Conservation (phyloP, 345 rosid species). For the Eucalyptus victrix region DNA sequence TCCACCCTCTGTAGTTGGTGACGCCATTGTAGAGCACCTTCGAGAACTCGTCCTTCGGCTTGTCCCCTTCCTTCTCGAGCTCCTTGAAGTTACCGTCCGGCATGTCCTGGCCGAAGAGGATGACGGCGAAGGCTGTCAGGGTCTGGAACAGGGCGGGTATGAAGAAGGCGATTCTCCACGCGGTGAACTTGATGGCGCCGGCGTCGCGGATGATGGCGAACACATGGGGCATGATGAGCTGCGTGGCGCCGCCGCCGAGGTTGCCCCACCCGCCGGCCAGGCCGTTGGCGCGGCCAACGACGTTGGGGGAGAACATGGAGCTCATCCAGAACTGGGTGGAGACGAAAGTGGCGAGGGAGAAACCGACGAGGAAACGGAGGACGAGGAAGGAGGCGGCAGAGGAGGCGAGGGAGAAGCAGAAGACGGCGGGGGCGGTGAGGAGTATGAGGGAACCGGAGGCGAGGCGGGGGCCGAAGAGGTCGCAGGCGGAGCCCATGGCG, state of each 20-base stretch:
- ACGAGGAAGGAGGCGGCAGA: slow-evolving; percentile 64
- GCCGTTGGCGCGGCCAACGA: slow-evolving; percentile 78
- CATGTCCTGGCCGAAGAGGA: slow-evolving; percentile 71
- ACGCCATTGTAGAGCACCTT: slow-evolving; percentile 34
- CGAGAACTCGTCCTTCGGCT: slow-evolving; percentile 42
- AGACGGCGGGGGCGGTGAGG: slow-evolving; percentile 79
- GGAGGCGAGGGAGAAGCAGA: slow-evolving; percentile 41
- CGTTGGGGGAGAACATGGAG: slow-evolving; percentile 65
- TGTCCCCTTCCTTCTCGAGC: slow-evolving; percentile 59
- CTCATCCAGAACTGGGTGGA: slow-evolving; percentile 99
- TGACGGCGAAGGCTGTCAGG: slow-evolving; percentile 51
- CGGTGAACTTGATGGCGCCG: slow-evolving; percentile 65
- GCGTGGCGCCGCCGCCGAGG: slow-evolving; percentile 87
- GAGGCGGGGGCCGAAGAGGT: slow-evolving; percentile 78
- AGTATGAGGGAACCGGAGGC: slow-evolving; percentile 80
- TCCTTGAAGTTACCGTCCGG: slow-evolving; percentile 60
- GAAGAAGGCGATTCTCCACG: slow-evolving; percentile 85
- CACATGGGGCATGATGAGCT: slow-evolving; percentile 81
- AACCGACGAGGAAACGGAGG: slow-evolving; percentile 65
- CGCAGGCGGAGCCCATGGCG: slow-evolving; percentile 79
- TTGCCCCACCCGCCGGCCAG: slow-evolving; percentile 95
- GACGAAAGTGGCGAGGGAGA: slow-evolving; percentile 74
- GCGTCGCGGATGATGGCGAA: slow-evolving; percentile 33
- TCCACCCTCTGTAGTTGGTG: slow-evolving; percentile 81
- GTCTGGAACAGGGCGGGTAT: slow-evolving; percentile 76